Base-by-base conservation (phyloP, 2,329 filamentous ascomycete species). In the Botryotinia calthae region DNA sequence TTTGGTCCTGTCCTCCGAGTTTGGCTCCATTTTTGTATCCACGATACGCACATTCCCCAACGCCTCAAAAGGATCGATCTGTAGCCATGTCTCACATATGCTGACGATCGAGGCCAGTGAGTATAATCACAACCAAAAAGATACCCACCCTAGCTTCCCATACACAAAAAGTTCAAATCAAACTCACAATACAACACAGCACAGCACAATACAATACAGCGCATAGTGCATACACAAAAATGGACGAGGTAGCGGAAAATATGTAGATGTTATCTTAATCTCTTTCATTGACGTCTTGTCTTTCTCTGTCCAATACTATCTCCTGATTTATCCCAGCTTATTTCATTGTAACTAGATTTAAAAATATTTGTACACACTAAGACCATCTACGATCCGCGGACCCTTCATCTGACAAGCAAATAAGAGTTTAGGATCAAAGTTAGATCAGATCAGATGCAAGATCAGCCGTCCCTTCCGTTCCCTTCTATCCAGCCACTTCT, bases 361-460 rank as follows among this genome's bases (percentile, higher is more conserved):
- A n/a, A 51, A 46, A 54, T 66, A 66, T 40, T 54, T 66, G 46
- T 66, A 66, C 64, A 46, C 14, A 22, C 46, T 12, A 28, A 51
- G 64, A 54, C 28, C 61, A 40, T 18, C 25, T 40, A 54, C 31
- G 64, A 66, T 54, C 64, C 31, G 31, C 40, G 25, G 64, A 28
- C 25, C 31, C 54, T 22, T 40, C 64, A 66, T 66, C 44, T 66
- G 46, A 66, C 64, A 54, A 54, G 46, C 22, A 66, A 54, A 25
- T 54, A 40, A 51, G 31, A 54, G 64, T 31, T 40, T 40, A 40
- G 64, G 59, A 46, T 44, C 40, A 44, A 40, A 44, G 16, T 63
- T 46, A 63, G 61, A 63, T 63, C 61, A 63, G 46, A 66, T 66
- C 64, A 66, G 46, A 66, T 66, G 64, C 64, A 54, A 66, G 64